These are phyloP conservation scores for Cordyceps militaris DNA, from an alignment of 2,329 filamentous ascomycete genomes.

Conservation along the genomic window DNA sequence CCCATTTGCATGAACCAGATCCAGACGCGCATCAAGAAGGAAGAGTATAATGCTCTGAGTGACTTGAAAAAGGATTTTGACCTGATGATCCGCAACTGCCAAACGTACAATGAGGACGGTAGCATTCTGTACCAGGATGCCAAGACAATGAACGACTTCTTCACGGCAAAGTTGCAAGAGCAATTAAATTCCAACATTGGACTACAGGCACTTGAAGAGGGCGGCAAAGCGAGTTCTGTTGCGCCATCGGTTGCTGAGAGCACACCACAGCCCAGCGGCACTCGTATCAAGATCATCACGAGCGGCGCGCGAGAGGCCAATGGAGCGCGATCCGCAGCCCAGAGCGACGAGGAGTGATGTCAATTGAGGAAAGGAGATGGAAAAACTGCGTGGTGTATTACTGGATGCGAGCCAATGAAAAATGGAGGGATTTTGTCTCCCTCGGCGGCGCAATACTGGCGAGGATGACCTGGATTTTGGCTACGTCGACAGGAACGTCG, in stretches of 20 bases:
- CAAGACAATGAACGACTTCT: conserved; percentile 73
- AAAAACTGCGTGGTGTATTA: conserved; percentile 13
- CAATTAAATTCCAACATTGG: conserved; percentile 48
- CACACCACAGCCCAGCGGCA: conserved; percentile 58
- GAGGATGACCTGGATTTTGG: conserved; percentile 9
- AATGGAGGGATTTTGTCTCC: conserved; percentile 7
- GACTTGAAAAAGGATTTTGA: conserved; percentile 79
- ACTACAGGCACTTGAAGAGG: conserved; percentile 48
- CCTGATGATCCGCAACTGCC: conserved; percentile 81
- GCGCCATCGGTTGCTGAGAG: conserved; percentile 51
- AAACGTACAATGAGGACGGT: conserved; percentile 93
- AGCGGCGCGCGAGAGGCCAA: conserved; percentile 32
- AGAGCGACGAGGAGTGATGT: conserved; percentile 47
- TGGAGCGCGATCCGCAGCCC: conserved; percentile 32
- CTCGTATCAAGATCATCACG: conserved; percentile 63
- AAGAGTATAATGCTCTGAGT: conserved; percentile 76
- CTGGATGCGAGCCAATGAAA: conserved; percentile 10
- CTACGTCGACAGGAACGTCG: background rate
- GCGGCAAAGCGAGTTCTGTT: conserved; percentile 30
- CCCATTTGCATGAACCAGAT: conserved; percentile 97
- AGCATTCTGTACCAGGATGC: conserved; percentile 90
- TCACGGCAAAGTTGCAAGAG: conserved; percentile 46
- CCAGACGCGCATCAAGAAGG: conserved; percentile 89
- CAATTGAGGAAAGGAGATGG: conserved; percentile 13
- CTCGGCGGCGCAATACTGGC: conserved; percentile 13